Conservation (phyloP, 192 early-diverging fungal genomes). For the Chytriomyces hyalinus region DNA sequence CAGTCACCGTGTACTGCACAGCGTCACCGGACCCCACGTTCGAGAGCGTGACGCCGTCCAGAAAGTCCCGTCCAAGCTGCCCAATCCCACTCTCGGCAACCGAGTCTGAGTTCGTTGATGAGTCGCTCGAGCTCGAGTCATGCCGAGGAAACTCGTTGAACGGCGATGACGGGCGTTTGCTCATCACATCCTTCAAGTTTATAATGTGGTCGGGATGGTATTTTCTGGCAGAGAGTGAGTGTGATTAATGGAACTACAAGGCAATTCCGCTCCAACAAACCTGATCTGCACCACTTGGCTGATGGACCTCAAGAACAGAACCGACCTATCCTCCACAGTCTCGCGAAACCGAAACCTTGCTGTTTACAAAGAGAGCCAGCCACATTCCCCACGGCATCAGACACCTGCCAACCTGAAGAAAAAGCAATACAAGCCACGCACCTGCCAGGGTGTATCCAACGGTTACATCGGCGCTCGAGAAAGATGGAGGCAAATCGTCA, state of each 20-base stretch:
- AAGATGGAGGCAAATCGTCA: neutral
- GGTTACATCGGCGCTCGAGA: neutral
- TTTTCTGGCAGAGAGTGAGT: neutral
- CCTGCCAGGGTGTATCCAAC: neutral
- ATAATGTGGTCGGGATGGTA: constrained; percentile 1
- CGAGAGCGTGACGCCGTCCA: neutral
- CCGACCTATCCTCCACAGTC: neutral
- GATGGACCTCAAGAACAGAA: no score
- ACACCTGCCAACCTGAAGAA: no score
- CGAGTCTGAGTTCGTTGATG: neutral
- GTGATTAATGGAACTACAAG: neutral
- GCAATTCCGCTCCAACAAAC: no score
- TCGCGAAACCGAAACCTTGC: neutral
- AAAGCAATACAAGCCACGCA: neutral
- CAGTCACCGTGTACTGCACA: neutral
- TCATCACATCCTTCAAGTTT: neutral
- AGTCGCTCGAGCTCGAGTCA: neutral
- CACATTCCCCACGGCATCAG: no score
- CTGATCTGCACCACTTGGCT: no score
- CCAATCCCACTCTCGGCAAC: neutral
- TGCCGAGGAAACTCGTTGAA: neutral
- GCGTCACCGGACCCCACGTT: neutral
- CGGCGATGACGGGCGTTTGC: neutral
- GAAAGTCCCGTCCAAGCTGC: neutral
- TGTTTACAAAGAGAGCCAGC: no score